A percentile compares a stretch with the other conserved stretches of the same genome.
These are phyloP conservation scores for Solanum ossicruentum DNA, from an alignment of 257 asterid genomes.

Conservation along the genomic window DNA sequence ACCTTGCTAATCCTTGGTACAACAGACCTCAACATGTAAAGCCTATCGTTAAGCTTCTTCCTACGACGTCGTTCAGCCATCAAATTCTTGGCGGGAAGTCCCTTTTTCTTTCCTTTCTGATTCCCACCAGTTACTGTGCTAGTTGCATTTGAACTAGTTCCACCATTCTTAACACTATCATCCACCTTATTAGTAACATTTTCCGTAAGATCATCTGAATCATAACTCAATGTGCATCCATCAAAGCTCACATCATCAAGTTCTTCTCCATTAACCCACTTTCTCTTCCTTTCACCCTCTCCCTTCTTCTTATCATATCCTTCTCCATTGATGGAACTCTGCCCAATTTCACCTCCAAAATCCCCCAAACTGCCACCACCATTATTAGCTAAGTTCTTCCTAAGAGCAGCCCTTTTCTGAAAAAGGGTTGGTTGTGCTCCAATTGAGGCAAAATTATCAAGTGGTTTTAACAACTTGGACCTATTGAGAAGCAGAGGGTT, in stretches of 20 bases:
- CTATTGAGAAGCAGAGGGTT: constrained; percentile 37
- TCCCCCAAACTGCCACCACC: constrained; percentile 25
- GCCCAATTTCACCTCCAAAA: constrained; percentile 23
- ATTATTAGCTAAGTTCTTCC: constrained; percentile 14
- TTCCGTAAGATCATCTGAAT: constrained; percentile 66
- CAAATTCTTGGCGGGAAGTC: constrained; percentile 88
- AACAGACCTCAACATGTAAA: constrained; percentile 79
- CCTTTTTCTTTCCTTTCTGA: constrained; percentile 65
- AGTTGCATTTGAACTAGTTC: constrained; percentile 26
- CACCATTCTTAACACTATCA: constrained; percentile 30
- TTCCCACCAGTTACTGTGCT: constrained; percentile 33
- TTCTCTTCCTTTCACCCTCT: constrained; percentile 31
- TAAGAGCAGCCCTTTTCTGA: constrained; percentile 84
- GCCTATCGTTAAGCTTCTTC: constrained; percentile 95
- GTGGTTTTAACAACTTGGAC: constrained; percentile 68
- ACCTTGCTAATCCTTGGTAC: constrained; percentile 98
- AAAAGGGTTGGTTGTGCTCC: constrained; percentile 86
- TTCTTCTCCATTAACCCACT: constrained; percentile 43
- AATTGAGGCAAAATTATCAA: constrained; percentile 46
- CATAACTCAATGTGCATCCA: constrained; percentile 53
- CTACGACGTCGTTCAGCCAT: constrained; percentile 95
- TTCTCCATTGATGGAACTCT: constrained; percentile 7
- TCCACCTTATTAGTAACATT: constrained; percentile 10
- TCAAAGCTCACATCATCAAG: constrained; percentile 63
- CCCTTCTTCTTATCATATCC: constrained; percentile 12